A percentile compares a stretch with the other conserved stretches of the same genome.
These are phyloP conservation scores for Cercophora scortea DNA, from an alignment of 495 filamentous ascomycete genomes.

Conservation along the genomic window DNA sequence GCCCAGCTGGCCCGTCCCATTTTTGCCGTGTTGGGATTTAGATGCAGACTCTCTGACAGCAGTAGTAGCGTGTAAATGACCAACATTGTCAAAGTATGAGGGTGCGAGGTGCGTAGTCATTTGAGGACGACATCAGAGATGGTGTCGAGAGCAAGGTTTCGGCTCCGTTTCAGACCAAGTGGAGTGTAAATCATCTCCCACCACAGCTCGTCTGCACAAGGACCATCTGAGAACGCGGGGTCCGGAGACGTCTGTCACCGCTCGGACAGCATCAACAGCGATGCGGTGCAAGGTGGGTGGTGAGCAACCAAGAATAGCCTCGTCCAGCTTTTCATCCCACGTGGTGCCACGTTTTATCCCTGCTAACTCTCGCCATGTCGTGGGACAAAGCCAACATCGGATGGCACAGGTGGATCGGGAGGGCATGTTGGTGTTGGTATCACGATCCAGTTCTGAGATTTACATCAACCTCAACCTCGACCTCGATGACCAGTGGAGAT, in stretches of 20 bases:
- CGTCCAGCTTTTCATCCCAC: not conserved
- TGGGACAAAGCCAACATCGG: not conserved
- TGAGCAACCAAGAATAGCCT: not conserved
- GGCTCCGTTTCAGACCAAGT: not conserved
- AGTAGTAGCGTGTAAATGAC: not conserved
- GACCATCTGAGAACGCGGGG: too few species aligned
- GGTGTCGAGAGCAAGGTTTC: not conserved
- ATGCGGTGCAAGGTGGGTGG: not conserved
- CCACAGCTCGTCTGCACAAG: too few species aligned
- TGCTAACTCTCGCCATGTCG: not conserved
- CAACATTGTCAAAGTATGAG: not conserved
- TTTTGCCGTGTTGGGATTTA: not conserved
- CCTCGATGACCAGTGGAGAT: too few species aligned
- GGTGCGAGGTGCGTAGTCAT: not conserved
- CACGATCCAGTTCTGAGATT: too few species aligned
- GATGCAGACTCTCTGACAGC: not conserved
- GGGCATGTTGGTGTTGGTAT: too few species aligned
- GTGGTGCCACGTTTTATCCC: constrained; percentile 1
- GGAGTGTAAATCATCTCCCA: not conserved
- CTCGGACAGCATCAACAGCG: not conserved
- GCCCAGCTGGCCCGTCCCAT: not conserved
- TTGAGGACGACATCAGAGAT: too few species aligned
- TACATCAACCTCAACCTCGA: too few species aligned
- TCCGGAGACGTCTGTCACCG: not conserved
- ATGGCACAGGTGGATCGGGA: not conserved